Base-by-base conservation (phyloP, 352 stramenopile genomes). In the Globisporangium alternatum region DNA sequence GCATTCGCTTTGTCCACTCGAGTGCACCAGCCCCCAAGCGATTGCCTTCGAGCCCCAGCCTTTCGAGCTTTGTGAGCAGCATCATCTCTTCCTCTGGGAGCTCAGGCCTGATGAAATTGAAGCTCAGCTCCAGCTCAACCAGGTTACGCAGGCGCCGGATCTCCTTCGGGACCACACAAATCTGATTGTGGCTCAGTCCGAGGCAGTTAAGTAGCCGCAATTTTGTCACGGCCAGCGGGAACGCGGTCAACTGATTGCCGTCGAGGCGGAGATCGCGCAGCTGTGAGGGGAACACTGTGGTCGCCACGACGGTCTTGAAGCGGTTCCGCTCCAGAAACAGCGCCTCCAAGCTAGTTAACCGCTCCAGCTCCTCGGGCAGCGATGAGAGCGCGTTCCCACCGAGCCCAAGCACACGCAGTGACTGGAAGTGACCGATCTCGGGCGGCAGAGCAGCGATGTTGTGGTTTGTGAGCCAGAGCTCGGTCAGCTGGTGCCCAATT, bases 401-500 rank as follows among this genome's bases (percentile, higher is more conserved):
- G 17, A 93, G 70, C 13, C 78, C 82, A 15, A 94, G 73, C 1
- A 93, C 72, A 0, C 73, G 71, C 13, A 94, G 78, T 19, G 77
- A 64, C 2, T 59, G 62, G 19, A 87, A 81, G 17, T 65, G 55
- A 8, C 41, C 54, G 43, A 94, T 86, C 56, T 88, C 80, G 4
- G 72, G 33, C 21, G 76, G 81, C 2, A 91, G 56, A 10, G 49
- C 51, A 3, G 59, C 56, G 9, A 88, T 62, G 17, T 74, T 72
- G 55, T 88, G 76, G 68, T 93, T 93, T 25, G 84, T 86, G 48
- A 90, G 64, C 81, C 81, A 90, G 9, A 89, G 67, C 30, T 90
- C 79, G 19, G 55, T 76, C 25, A 86, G 69, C 22, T 77, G 77
- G 47, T 69, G 72, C 21, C 67, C 75, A 8, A 71, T 47, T 5